A percentile compares a stretch with the other conserved stretches of the same genome.
Evolutionary conservation across 805 yeast genomes (phyloP).

Genomic region (Kodamaea leandrae): DNA sequence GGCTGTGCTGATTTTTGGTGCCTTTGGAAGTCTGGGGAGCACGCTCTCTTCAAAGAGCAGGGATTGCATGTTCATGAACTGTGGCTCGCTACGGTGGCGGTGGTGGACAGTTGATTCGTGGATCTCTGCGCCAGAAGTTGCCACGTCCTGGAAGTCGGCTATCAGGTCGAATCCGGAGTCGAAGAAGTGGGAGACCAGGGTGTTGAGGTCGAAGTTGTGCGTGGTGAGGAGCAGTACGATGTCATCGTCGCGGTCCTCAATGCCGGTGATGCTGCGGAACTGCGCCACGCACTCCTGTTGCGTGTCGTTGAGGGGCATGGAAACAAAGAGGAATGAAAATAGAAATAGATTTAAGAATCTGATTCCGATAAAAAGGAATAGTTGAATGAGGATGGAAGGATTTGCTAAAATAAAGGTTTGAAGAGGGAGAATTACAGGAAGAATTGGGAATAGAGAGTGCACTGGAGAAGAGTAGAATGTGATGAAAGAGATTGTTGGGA

Average conservation of each 20-base stretch:
- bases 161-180: slow-evolving; percentile 43
- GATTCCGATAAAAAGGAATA: too few relatives aligned
- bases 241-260: slow-evolving; percentile 45
- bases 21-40: slow-evolving; percentile 38
- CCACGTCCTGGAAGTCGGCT: slow-evolving; percentile 11
- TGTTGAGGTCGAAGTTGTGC: slow-evolving; percentile 60
- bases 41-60: slow-evolving; percentile 25
- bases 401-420: too few relatives aligned
- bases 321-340: neutral
- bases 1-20: slow-evolving; percentile 36
- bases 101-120: slow-evolving; percentile 8
- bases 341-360: too few relatives aligned
- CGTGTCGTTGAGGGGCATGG: slow-evolving; percentile 3
- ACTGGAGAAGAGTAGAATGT: too few relatives aligned
- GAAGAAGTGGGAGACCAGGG: slow-evolving; percentile 58
- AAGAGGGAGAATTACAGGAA: too few relatives aligned
- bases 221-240: slow-evolving; percentile 47
- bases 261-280: slow-evolving; percentile 51
- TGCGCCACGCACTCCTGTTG: slow-evolving; percentile 28
- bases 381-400: too few relatives aligned
- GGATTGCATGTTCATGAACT: slow-evolving; percentile 21
- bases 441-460: too few relatives aligned
- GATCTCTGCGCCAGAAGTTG: slow-evolving; percentile 14
- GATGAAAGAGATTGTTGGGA: too few relatives aligned
- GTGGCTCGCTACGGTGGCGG: slow-evolving; percentile 5